phyloP scores from a whole-genome alignment of 495 filamentous ascomycete genomes.

The Acidomyces sp. region DNA sequence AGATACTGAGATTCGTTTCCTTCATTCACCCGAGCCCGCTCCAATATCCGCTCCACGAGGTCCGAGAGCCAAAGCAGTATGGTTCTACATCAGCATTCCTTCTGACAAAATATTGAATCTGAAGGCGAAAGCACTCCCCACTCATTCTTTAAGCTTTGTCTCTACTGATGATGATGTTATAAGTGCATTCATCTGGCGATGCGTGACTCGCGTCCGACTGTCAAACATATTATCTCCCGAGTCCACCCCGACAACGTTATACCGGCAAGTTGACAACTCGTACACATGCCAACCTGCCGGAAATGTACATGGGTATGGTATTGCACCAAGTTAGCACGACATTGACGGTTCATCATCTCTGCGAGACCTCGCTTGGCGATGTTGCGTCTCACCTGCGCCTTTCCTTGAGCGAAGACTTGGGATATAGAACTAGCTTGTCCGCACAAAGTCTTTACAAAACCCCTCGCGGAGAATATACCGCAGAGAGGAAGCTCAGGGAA shows the following conservation, averaged over 20 bases:
- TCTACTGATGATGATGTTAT: conserved; percentile 43
- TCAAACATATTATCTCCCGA: conserved; percentile 26
- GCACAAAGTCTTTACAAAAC: conserved; percentile 30
- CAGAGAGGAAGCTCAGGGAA: conserved; percentile 23
- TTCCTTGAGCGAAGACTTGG: conserved; percentile 28
- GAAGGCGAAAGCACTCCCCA: conserved; percentile 31
- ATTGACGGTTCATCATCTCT: conserved; percentile 24
- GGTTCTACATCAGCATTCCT: conserved; percentile 35
- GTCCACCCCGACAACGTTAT: conserved; percentile 26
- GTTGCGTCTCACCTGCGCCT: conserved; percentile 35
- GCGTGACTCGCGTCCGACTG: conserved; percentile 33
- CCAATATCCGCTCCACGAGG: no score
- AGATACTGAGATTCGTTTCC: conserved; percentile 25
- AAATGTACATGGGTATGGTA: conserved; percentile 35
- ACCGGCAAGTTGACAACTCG: conserved; percentile 42
- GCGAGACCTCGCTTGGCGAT: conserved; percentile 27
- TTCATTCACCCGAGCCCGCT: conserved; percentile 22
- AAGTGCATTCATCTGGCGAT: conserved; percentile 41
- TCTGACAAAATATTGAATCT: conserved; percentile 27
- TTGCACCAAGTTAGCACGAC: conserved; percentile 33
- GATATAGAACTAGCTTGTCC: conserved; percentile 30
- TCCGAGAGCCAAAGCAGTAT: conserved; percentile 21
- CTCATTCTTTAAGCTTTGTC: conserved; percentile 16
- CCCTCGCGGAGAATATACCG: conserved; percentile 29
- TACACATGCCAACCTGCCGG: conserved; percentile 32